Conservation (phyloP, 2,329 filamentous ascomycete species). For the Aspergillus caelatus region DNA sequence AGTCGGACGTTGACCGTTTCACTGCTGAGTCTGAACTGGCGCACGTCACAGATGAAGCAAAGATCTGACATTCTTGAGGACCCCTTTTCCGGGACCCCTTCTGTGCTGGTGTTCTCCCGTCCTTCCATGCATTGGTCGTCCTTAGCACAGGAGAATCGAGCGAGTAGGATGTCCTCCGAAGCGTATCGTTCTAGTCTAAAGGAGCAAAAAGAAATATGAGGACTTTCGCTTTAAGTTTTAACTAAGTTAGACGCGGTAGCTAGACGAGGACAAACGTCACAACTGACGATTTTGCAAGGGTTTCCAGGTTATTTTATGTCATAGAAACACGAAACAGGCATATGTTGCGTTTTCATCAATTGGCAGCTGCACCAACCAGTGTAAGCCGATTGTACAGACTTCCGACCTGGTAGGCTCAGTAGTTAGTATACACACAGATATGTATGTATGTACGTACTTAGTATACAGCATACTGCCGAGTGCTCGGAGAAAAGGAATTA, state of each 20-base stretch:
- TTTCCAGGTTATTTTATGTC: neutral
- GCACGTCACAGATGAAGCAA: neutral
- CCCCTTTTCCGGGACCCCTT: neutral
- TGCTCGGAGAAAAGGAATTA: neutral
- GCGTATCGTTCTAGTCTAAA: neutral
- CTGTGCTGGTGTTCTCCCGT: slow-evolving; percentile 27
- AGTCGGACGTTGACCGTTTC: neutral
- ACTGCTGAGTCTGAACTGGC: neutral
- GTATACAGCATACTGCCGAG: neutral
- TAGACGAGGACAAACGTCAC: neutral
- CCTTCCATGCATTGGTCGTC: slow-evolving; percentile 31
- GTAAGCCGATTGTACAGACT: neutral
- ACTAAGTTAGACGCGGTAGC: neutral
- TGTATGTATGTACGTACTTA: too few relatives aligned
- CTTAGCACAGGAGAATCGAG: neutral
- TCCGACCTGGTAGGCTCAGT: neutral
- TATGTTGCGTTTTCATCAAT: neutral
- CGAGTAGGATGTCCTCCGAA: slow-evolving; percentile 6
- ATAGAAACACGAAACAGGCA: neutral
- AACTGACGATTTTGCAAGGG: neutral
- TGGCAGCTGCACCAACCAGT: neutral
- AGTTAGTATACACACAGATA: neutral
- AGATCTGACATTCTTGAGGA: neutral
- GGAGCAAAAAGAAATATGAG: slow-evolving; percentile 17
- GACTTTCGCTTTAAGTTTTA: slow-evolving; percentile 4